These are phyloP conservation scores for Cladosporium sphaerospermum DNA, from an alignment of 2,329 filamentous ascomycete genomes.

Conservation along the genomic window DNA sequence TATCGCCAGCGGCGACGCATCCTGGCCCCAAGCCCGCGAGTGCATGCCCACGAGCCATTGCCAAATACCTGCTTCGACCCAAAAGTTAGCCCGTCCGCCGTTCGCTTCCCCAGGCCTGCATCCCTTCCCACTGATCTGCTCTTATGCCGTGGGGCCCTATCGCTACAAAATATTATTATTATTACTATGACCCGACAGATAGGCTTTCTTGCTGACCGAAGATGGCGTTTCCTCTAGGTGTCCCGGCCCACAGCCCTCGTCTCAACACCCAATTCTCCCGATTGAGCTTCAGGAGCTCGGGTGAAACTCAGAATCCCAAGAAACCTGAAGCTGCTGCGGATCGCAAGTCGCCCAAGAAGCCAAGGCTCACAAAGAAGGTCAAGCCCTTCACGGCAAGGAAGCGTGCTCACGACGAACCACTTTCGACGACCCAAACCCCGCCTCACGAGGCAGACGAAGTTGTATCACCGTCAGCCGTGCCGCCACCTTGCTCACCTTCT, in stretches of 20 bases:
- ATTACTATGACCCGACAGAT: conserved; percentile 10
- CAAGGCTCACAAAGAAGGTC: conserved; percentile 15
- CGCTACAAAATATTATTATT: conserved; percentile 10
- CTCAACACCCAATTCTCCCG: conserved; percentile 5
- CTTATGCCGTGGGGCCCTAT: conserved; percentile 8
- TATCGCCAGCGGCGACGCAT: conserved; percentile 4
- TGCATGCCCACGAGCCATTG: conserved; percentile 1
- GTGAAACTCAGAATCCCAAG: not conserved
- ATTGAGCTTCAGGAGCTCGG: conserved; percentile 1
- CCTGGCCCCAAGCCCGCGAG: conserved; percentile 6
- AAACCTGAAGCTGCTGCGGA: conserved; percentile 8
- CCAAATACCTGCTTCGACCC: conserved; percentile 4
- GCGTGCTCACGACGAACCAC: conserved; percentile 9
- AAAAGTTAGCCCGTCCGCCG: conserved; percentile 11
- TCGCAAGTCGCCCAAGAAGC: conserved; percentile 3
- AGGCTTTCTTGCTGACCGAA: conserved; percentile 14
- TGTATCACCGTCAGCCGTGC: not conserved
- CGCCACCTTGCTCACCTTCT: conserved; percentile 2
- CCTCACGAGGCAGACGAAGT: not conserved
- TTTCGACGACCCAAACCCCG: not conserved
- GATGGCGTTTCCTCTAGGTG: conserved; percentile 19
- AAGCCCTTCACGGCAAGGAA: conserved; percentile 14
- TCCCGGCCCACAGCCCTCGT: conserved; percentile 5
- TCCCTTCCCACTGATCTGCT: conserved; percentile 7
- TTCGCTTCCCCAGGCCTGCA: conserved; percentile 1